Evolutionary conservation across 768 basidiomycete species (phyloP), one percentile per base, ranked within the genome.

Genomic region (Rhodotorula paludigena): DNA sequence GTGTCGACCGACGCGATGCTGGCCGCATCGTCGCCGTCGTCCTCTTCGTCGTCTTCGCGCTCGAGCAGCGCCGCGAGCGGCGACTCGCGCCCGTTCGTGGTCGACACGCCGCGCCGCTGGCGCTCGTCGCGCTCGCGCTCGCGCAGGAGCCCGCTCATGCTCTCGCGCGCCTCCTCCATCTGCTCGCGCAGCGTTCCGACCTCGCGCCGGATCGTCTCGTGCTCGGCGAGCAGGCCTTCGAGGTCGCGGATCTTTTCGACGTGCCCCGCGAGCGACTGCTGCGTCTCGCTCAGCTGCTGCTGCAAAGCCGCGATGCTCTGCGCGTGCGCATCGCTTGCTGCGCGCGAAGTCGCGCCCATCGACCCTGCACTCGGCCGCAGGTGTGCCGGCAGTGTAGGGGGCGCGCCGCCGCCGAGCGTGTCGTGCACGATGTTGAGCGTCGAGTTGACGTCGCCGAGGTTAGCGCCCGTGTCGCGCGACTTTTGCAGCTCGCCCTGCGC

Each of bases 391-490:
- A 57, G 72, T 67, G 53, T 30, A n/a, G 51, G 28, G 36, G 60
- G 51, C 83, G 89, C 73, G 42, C 85, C 83, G 5, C 94, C 94
- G 41, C 89, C 88, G 10, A 99, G 81, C 0, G 89, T 92, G 73
- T 96, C 91, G 66, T 90, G 87, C 51, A 97, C 89, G n/a, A 96
- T 92, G 48, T 81, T 84, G 85, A 99, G 90, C 8, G 89, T 83
- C 20, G 84, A 84, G 23, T 84, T 87, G 39, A 97, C 80, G 1
- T 84, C 84, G 68, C 86, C 85, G 7, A 99, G 81, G 76, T 98
- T 93, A 1, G 86, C 82, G 21, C 90, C 90, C 0, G 93, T 96
- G 76, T 98, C 94, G 25, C 90, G 85, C 75, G 90, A 92, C 80
- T 94, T 96, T 80, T 89, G 88, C n/a, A 98, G 85, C 77, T 98